Evolutionary conservation across 2,329 filamentous ascomycete species (phyloP).

Genomic region (Phialemoniopsis sp.): DNA sequence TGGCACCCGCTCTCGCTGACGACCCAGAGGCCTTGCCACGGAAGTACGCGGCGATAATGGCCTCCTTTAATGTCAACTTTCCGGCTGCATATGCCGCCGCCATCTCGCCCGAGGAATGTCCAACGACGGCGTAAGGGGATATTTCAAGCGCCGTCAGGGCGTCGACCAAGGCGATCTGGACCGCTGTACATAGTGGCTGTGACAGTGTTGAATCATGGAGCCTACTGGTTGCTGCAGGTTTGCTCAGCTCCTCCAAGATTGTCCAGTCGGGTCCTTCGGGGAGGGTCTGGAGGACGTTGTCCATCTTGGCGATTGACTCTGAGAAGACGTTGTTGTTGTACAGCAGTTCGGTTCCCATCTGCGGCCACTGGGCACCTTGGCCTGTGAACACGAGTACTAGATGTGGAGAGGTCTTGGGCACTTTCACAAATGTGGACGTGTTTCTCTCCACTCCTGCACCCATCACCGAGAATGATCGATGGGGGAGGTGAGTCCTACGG

Average conservation of each 20-base stretch:
- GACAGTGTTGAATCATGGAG: slow-evolving; percentile 19
- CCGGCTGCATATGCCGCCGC: slow-evolving; percentile 35
- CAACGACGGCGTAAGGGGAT: slow-evolving; percentile 16
- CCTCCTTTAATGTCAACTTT: slow-evolving; percentile 7
- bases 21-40: slow-evolving; percentile 15
- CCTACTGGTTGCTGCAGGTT: slow-evolving; percentile 2
- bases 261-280: slow-evolving; percentile 16
- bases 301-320: slow-evolving; percentile 9
- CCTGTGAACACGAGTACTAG: slow-evolving; percentile 25
- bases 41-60: slow-evolving; percentile 13
- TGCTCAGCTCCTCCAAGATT: slow-evolving; percentile 8
- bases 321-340: slow-evolving; percentile 10
- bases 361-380: slow-evolving; percentile 27
- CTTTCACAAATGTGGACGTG: no score
- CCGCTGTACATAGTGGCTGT: slow-evolving; percentile 30
- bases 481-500: slow-evolving; percentile 18
- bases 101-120: slow-evolving; percentile 30
- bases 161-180: slow-evolving; percentile 35
- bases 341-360: slow-evolving; percentile 24
- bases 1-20: slow-evolving; percentile 4
- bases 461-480: slow-evolving; percentile 14
- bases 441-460: no score
- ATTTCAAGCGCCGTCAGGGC: slow-evolving; percentile 25
- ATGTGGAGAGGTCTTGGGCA: slow-evolving; percentile 2
- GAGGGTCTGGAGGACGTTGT: slow-evolving; percentile 9